Evolutionary conservation across 1,284 basidiomycete genomes (phyloP).

Genomic region (Moesziomyces parantarcticus): DNA sequence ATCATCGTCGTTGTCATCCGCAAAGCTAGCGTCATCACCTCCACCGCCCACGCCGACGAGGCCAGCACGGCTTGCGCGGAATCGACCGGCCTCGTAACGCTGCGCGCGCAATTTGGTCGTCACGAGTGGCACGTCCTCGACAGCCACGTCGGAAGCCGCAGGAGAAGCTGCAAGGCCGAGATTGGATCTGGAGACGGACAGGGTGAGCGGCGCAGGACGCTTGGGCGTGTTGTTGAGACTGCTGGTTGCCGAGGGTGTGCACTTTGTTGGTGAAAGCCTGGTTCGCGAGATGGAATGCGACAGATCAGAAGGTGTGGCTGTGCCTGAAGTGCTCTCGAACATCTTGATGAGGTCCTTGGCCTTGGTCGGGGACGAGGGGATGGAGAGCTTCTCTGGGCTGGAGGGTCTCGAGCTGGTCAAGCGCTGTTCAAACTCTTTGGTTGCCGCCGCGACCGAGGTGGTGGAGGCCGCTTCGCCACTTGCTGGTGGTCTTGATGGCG

Average conservation of each 20-base stretch:
- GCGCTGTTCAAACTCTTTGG: slow-evolving; percentile 25
- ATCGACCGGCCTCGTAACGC: slow-evolving; percentile 26
- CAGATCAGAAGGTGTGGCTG: slow-evolving; percentile 24
- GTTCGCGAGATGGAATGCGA: slow-evolving; percentile 17
- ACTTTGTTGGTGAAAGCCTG: slow-evolving; percentile 27
- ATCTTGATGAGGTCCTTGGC: slow-evolving; percentile 56
- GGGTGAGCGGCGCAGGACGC: slow-evolving; percentile 18
- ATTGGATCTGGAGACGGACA: slow-evolving; percentile 38
- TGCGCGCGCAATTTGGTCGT: slow-evolving; percentile 28
- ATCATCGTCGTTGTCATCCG: slow-evolving; percentile 15
- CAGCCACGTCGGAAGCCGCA: neutral
- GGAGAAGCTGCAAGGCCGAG: slow-evolving; percentile 18
- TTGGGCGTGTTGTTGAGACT: slow-evolving; percentile 31
- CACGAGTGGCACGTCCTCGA: slow-evolving; percentile 22
- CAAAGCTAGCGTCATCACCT: slow-evolving; percentile 17
- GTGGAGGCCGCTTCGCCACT: neutral
- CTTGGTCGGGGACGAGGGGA: slow-evolving; percentile 49
- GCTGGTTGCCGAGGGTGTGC: slow-evolving; percentile 2
- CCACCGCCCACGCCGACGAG: slow-evolving; percentile 26
- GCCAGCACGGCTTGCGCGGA: slow-evolving; percentile 27
- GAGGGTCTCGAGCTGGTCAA: slow-evolving; percentile 21
- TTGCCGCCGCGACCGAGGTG: slow-evolving; percentile 18
- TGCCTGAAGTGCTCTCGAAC: slow-evolving; percentile 51
- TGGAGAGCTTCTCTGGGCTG: slow-evolving; percentile 27
- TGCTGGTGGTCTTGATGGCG: slow-evolving; percentile 5